These are phyloP conservation scores for Oryza punctata DNA, from an alignment of 176 grass and related monocot species.

Conservation along the genomic window DNA sequence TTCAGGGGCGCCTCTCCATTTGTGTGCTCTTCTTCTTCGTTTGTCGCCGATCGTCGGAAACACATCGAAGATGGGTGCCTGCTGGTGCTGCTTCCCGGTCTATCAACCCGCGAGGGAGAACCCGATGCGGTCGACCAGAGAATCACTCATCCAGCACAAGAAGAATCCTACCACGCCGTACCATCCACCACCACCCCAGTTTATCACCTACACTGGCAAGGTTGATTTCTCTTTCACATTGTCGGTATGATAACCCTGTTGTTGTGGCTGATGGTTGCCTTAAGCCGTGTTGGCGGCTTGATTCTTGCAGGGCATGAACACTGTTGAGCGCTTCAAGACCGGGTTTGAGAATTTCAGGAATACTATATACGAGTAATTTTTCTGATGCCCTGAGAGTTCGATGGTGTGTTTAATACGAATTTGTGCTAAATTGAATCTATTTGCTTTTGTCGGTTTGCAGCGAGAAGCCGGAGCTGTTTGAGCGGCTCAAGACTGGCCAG, in stretches of 20 bases:
- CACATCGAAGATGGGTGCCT: slow-evolving; percentile 44
- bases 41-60: neutral
- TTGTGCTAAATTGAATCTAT: neutral
- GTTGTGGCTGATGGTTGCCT: neutral
- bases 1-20: neutral
- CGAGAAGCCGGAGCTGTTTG: slow-evolving; percentile 22
- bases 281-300: neutral
- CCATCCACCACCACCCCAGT: neutral
- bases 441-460: slow-evolving; percentile 4
- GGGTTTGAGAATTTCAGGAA: slow-evolving; percentile 55
- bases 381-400: neutral
- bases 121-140: slow-evolving; percentile 18
- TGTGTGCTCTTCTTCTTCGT: neutral
- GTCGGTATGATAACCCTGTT: neutral
- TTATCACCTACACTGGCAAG: slow-evolving; percentile 23
- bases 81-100: slow-evolving; percentile 31
- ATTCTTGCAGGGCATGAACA: slow-evolving; percentile 48
- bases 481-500: slow-evolving; percentile 23
- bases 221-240: neutral
- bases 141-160: neutral
- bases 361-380: slow-evolving; percentile 45
- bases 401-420: neutral
- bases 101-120: slow-evolving; percentile 43
- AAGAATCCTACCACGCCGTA: neutral
- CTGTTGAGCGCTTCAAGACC: slow-evolving; percentile 32